A percentile compares a stretch with the other conserved stretches of the same genome.
These are phyloP conservation scores for Penicillium sp. DNA, from an alignment of 2,329 filamentous ascomycete genomes.

Conservation along the genomic window DNA sequence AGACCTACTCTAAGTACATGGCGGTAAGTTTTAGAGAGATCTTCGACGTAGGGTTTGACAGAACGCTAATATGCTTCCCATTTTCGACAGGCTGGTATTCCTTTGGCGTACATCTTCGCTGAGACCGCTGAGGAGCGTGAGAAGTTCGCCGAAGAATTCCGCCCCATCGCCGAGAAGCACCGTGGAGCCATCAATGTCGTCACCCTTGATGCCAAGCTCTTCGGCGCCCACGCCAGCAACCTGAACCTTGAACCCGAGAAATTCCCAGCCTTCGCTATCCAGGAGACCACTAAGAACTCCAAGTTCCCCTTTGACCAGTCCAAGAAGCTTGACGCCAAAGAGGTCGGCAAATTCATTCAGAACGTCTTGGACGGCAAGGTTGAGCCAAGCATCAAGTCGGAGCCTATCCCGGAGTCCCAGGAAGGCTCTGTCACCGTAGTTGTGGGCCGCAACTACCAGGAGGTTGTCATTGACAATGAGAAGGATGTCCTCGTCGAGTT, in stretches of 20 bases:
- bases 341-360: slow-evolving; percentile 78
- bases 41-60: background rate
- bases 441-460: slow-evolving; percentile 90
- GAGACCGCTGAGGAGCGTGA: slow-evolving; percentile 88
- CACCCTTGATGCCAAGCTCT: slow-evolving; percentile 91
- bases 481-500: slow-evolving; percentile 99
- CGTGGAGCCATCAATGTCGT: slow-evolving; percentile 96
- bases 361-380: slow-evolving; percentile 84
- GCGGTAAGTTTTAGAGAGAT: slow-evolving; percentile 51
- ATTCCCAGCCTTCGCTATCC: slow-evolving; percentile 97
- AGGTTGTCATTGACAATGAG: slow-evolving; percentile 84
- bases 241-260: slow-evolving; percentile 93
- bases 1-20: slow-evolving; percentile 97
- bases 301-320: slow-evolving; percentile 94
- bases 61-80: background rate
- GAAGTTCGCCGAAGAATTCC: slow-evolving; percentile 71
- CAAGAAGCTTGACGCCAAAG: slow-evolving; percentile 70
- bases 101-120: slow-evolving; percentile 96
- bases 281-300: slow-evolving; percentile 90
- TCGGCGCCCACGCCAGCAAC: slow-evolving; percentile 92
- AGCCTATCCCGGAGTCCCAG: slow-evolving; percentile 90
- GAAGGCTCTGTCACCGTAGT: slow-evolving; percentile 84
- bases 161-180: slow-evolving; percentile 84
- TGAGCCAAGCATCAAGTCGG: slow-evolving; percentile 96
- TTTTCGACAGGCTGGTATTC: slow-evolving; percentile 66